Base-by-base conservation (phyloP, 306 rosid genomes). In the Luffa aegyptiaca region DNA sequence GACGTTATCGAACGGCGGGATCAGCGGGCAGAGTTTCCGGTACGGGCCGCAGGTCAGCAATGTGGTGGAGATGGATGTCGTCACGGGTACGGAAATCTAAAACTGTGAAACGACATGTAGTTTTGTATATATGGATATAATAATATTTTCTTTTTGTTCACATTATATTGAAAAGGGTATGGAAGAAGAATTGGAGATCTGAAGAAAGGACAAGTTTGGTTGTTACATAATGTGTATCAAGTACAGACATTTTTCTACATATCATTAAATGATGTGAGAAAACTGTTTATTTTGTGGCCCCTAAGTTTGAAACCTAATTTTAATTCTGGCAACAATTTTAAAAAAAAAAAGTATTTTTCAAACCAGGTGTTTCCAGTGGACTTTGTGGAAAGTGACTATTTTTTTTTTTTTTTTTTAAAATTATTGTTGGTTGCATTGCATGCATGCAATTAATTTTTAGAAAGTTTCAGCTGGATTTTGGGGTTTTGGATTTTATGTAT, bases 1-100 rank as follows among this genome's bases (percentile, higher is more conserved):
- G 21, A 95, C 97, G 14, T 91, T 94, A 63, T 92, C 95, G 36
- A 92, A 92, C 55, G 98, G 93, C 18, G 97, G 98, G 12, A 90
- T 95, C 5, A 89, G 98, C 69, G 98, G 98, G 26, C 98, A 92
- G 76, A 64, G 88, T 6, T 91, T 91, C 68, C 86, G 86, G 5
- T 83, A 82, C 62, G 97, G 98, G 64, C 98, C 98, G 72, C 98
- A 95, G 39, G 87, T 92, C 77, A 85, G 83, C 80, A 92, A 92
- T 79, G 93, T 95, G 71, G 56, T 82, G 84, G 91, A 91, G 83
- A 76, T 95, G 79, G 97, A 92, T 75, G 91, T 95, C 55, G 62
- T 94, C 66, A 94, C 95, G 0, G 98, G 98, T 94, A 84, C 53
- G 71, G 13, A n/a, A 42, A 57, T 7, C 1, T 37, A 37, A 37